Percentiles rank a stretch among this genome's conserved stretches.
Conservation (phyloP, 2,329 filamentous ascomycete genomes). For the Trichoderma lentiforme region DNA sequence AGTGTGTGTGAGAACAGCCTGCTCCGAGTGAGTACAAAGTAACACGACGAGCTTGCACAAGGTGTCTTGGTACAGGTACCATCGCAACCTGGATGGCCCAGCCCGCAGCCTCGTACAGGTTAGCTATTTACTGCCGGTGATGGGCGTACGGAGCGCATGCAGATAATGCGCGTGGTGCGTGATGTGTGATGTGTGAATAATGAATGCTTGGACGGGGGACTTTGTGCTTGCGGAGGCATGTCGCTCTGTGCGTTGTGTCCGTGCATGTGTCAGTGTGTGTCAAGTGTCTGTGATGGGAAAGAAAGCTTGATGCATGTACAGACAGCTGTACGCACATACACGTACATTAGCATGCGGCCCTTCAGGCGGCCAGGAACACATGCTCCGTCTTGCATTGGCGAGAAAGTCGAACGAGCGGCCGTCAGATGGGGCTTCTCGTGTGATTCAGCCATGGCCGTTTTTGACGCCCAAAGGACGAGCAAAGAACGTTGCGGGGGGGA, state of each 20-base stretch:
- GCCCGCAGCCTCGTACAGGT: constrained; percentile 15
- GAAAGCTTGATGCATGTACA: not conserved
- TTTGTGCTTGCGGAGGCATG: not conserved
- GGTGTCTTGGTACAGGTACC: not conserved
- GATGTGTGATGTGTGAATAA: not conserved
- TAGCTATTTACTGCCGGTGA: constrained; percentile 10
- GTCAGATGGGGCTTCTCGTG: constrained; percentile 18
- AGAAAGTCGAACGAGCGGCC: not conserved
- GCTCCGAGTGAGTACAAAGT: not conserved
- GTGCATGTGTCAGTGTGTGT: not conserved
- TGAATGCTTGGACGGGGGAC: not conserved
- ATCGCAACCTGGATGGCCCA: not conserved
- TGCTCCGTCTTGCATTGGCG: constrained; percentile 18
- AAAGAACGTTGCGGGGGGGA: not conserved
- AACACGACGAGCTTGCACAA: not conserved
- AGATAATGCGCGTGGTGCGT: constrained; percentile 6
- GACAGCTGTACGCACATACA: constrained; percentile 1
- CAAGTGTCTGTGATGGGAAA: not conserved
- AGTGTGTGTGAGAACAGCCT: not conserved
- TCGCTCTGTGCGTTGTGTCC: not conserved
- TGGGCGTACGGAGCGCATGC: constrained; percentile 19
- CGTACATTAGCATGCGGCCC: not conserved
- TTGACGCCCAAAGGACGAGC: not conserved
- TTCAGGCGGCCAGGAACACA: constrained; percentile 24
- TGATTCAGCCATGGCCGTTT: constrained; percentile 8